Conservation (phyloP, 2,329 filamentous ascomycete species). For the Diaporthe batatas region DNA sequence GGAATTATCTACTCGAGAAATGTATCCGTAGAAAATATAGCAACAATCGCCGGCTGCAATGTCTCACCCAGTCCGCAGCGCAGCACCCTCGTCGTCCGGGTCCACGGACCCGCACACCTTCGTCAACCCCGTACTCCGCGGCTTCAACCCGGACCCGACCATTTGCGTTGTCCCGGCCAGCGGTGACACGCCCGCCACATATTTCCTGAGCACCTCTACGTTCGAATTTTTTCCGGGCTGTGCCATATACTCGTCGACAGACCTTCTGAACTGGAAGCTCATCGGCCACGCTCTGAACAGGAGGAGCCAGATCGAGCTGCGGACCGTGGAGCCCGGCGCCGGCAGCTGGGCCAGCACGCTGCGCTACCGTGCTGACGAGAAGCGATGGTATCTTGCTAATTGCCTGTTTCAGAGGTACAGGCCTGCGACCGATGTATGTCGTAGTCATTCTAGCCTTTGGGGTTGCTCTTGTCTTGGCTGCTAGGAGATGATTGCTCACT, state of each 20-base stretch:
- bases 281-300: constrained; percentile 65
- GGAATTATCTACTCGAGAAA: background rate
- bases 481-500: background rate
- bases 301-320: constrained; percentile 64
- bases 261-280: constrained; percentile 66
- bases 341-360: constrained; percentile 64
- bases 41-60: background rate
- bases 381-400: constrained; percentile 61
- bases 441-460: background rate
- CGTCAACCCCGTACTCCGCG: constrained; percentile 67
- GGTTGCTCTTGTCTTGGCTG: background rate
- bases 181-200: constrained; percentile 51
- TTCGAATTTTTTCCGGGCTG: constrained; percentile 74
- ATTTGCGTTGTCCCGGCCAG: constrained; percentile 54
- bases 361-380: constrained; percentile 55
- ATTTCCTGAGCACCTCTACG: constrained; percentile 71
- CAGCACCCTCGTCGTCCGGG: background rate
- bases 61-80: constrained; percentile 1
- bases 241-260: constrained; percentile 70
- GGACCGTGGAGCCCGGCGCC: constrained; percentile 64
- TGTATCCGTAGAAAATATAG: background rate
- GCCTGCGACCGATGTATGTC: constrained; percentile 51
- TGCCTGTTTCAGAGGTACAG: constrained; percentile 59
- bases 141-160: constrained; percentile 74
- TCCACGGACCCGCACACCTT: constrained; percentile 44